Evolutionary conservation across 768 basidiomycete species (phyloP).

Genomic region (Leccinum longicurvipes): DNA sequence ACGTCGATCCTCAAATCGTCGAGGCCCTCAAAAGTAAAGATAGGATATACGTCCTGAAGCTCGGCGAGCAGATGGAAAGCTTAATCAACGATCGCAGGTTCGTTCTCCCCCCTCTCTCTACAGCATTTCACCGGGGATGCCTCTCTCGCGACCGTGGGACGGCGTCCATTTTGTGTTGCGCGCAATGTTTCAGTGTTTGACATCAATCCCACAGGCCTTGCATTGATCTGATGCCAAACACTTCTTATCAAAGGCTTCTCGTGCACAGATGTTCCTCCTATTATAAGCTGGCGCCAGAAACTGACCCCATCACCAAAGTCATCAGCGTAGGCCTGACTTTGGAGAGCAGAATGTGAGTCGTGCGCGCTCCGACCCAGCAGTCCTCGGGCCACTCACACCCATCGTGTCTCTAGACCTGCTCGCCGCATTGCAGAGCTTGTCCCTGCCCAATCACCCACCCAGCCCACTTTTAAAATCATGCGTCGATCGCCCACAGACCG

Average conservation of each 20-base stretch:
- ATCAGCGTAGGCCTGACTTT: constrained; percentile 54
- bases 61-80: constrained; percentile 83
- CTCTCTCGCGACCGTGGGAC: constrained; percentile 6
- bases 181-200: not conserved
- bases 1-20: constrained; percentile 76
- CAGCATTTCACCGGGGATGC: not conserved
- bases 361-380: not conserved
- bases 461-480: constrained; percentile 90
- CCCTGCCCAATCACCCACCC: constrained; percentile 63
- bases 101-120: constrained; percentile 24
- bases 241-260: constrained; percentile 81
- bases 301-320: constrained; percentile 58
- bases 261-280: constrained; percentile 84
- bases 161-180: not conserved
- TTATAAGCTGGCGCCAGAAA: constrained; percentile 72
- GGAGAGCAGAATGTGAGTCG: constrained; percentile 75
- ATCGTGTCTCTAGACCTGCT: constrained; percentile 51
- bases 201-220: constrained; percentile 44
- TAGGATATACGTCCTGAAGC: constrained; percentile 80
- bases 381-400: constrained; percentile 13
- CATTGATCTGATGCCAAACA: constrained; percentile 64
- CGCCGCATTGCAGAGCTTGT: constrained; percentile 75
- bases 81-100: constrained; percentile 75
- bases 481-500: constrained; percentile 58
- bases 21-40: constrained; percentile 88